Conservation (phyloP, 1,139 yeast genomes). For the Debaryomycetaceae sp. region DNA sequence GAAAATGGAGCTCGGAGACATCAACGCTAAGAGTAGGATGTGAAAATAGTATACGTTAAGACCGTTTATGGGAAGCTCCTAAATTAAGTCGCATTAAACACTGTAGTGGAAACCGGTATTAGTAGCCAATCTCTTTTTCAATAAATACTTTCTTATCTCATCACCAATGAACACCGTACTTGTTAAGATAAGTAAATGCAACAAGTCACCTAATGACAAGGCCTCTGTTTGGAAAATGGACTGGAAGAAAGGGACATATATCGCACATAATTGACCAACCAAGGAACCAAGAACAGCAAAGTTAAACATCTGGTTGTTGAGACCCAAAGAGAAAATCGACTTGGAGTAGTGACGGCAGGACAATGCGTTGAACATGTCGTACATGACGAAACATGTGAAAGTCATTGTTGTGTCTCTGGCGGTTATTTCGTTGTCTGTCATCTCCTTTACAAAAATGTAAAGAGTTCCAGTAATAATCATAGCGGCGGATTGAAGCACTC, state of each 20-base stretch:
- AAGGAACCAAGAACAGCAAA: conserved; percentile 88
- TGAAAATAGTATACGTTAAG: too few species aligned
- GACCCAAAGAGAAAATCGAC: conserved; percentile 76
- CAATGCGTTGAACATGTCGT: conserved; percentile 94
- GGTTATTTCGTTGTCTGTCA: conserved; percentile 77
- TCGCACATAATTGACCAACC: conserved; percentile 89
- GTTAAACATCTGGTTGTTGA: conserved; percentile 82
- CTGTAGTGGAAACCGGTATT: background rate
- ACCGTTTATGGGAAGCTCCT: too few species aligned
- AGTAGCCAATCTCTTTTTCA: conserved; percentile 7
- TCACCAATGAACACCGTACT: conserved; percentile 84
- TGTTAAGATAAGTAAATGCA: conserved; percentile 58
- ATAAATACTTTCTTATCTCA: conserved; percentile 63
- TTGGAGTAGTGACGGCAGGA: conserved; percentile 86
- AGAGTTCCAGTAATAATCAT: conserved; percentile 78
- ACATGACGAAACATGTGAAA: conserved; percentile 90
- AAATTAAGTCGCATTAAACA: background rate
- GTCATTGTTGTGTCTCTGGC: conserved; percentile 99
- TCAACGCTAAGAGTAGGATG: too few species aligned
- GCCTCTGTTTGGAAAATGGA: conserved; percentile 92
- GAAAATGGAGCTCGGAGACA: too few species aligned
- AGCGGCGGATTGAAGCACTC: conserved; percentile 71
- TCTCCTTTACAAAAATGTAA: conserved; percentile 78
- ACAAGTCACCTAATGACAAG: conserved; percentile 61
- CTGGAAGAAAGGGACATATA: conserved; percentile 90